Evolutionary conservation across 345 rosid species (phyloP).

Genomic region (Turritis glabra): DNA sequence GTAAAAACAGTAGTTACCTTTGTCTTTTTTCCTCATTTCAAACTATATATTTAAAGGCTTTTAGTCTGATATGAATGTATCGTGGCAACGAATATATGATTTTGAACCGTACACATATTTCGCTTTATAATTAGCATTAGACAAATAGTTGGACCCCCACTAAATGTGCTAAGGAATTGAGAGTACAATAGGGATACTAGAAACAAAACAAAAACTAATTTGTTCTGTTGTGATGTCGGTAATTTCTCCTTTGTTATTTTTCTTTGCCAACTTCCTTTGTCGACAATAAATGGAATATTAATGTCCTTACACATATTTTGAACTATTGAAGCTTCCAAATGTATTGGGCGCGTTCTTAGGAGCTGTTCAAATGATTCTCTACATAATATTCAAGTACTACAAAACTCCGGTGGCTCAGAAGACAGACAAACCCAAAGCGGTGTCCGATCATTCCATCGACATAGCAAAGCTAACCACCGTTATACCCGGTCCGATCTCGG

Average conservation of each 20-base stretch:
- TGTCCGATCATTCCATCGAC: constrained; percentile 37
- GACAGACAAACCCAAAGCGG: constrained; percentile 25
- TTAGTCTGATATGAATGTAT: constrained; percentile 7
- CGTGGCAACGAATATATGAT: constrained; percentile 33
- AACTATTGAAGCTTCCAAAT: constrained; percentile 51
- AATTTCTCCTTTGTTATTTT: neutral
- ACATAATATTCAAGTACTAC: constrained; percentile 45
- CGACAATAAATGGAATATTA: constrained; percentile 30
- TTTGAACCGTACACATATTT: constrained; percentile 22
- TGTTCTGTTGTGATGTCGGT: constrained; percentile 35
- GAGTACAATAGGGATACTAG: constrained; percentile 6
- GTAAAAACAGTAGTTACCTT: constrained; percentile 27
- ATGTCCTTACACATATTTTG: constrained; percentile 24
- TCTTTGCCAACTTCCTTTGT: neutral
- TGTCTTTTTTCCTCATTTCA: constrained; percentile 15
- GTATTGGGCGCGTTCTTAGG: constrained; percentile 53
- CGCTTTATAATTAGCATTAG: constrained; percentile 14
- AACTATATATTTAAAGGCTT: neutral
- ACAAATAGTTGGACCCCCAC: constrained; percentile 21
- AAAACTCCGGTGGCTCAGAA: constrained; percentile 32
- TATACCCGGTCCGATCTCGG: constrained; percentile 3
- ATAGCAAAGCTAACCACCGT: constrained; percentile 20
- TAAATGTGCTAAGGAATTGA: constrained; percentile 2
- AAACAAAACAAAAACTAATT: constrained; percentile 22
- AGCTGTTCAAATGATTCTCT: constrained; percentile 55